Evolutionary conservation across 441 rosid species (phyloP), one percentile per base, ranked within the genome.

Genomic region (Viola pubescens): DNA sequence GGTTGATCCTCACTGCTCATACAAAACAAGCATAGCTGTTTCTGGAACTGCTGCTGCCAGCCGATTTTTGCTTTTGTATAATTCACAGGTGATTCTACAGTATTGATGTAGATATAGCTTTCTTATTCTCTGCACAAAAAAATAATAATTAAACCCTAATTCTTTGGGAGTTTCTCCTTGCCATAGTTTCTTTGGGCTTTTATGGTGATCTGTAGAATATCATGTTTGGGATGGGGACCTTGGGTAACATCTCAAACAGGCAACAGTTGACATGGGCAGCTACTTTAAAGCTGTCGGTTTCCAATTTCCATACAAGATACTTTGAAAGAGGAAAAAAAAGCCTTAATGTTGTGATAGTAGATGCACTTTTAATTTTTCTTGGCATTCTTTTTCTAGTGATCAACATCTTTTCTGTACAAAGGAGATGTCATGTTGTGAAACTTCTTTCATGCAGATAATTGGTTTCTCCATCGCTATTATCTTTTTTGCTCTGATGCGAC

Each of bases 1-100:
- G 99, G 90, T 85, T 81, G 99, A 94, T 69, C 97, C 97, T 63
- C 99, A 94, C 74, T 94, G 96, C 79, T 82, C 96, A 9, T 94
- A 86, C 66, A 82, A 81, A 64, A 76, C 83, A 61, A 78, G 75
- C 56, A 16, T 83, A 52, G 59, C 84, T 63, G 91, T 86, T 55
- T 86, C 97, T 65, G 78, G 74, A 56, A 64, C 95, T 46, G 80
- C 85, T 56, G 84, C 87, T 54, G 88, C 87, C 62, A 68, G 88
- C 75, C 82, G 96, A 77, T 94, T 86, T 75, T 66, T 86, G 70
- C 87, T 90, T 71, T 65, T 86, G 62, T 86, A 86, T 73, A 61
- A 77, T 73, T 75, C 94, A 59, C 85, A 86, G 97, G 99, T 90
- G 59, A 61, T 38, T 58, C 11, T 37, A 55, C 37, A 43, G 8